Conservation (phyloP, 2,329 filamentous ascomycete genomes). For the Hyphodiscus sp. region DNA sequence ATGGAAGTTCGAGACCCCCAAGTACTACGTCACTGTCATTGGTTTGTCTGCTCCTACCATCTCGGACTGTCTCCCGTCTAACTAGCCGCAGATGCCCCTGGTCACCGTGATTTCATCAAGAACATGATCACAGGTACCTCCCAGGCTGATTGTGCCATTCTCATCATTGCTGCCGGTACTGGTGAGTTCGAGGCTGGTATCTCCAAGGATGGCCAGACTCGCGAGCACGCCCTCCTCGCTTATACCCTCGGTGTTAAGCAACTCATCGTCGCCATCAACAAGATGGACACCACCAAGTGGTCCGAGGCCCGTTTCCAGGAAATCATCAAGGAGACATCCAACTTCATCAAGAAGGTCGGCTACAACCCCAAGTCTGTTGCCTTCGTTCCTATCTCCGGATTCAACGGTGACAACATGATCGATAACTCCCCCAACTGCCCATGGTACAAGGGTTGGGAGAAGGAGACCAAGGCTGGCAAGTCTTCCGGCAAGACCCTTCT, state of each 20-base stretch:
- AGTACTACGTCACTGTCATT: slow-evolving; percentile 98
- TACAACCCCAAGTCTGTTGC: slow-evolving; percentile 99
- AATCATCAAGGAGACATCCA: slow-evolving; percentile 99
- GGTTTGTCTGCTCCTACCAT: slow-evolving; percentile 46
- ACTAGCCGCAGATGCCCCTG: slow-evolving; percentile 70
- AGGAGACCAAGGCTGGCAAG: slow-evolving; percentile 91
- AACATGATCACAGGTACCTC: slow-evolving; percentile 99
- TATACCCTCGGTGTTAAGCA: slow-evolving; percentile 99
- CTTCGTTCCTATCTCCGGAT: slow-evolving; percentile 99
- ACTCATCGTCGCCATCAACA: slow-evolving; percentile 99
- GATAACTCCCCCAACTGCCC: slow-evolving; percentile 83
- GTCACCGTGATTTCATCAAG: slow-evolving; percentile 99
- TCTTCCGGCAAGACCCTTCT: slow-evolving; percentile 92
- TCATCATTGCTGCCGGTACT: slow-evolving; percentile 99
- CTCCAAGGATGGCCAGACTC: slow-evolving; percentile 99
- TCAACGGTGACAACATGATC: slow-evolving; percentile 99
- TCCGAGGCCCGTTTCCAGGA: slow-evolving; percentile 92
- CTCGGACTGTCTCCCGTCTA: slow-evolving; percentile 1
- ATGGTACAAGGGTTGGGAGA: slow-evolving; percentile 99
- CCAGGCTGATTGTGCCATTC: slow-evolving; percentile 98
- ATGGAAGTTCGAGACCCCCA: slow-evolving; percentile 99
- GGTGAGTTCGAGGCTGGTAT: slow-evolving; percentile 99
- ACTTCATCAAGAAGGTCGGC: slow-evolving; percentile 99
- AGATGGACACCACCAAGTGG: slow-evolving; percentile 99
- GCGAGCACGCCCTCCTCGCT: slow-evolving; percentile 99